These are phyloP conservation scores for Teunomyces kruisii DNA, from an alignment of 805 yeast species.

Conservation along the genomic window DNA sequence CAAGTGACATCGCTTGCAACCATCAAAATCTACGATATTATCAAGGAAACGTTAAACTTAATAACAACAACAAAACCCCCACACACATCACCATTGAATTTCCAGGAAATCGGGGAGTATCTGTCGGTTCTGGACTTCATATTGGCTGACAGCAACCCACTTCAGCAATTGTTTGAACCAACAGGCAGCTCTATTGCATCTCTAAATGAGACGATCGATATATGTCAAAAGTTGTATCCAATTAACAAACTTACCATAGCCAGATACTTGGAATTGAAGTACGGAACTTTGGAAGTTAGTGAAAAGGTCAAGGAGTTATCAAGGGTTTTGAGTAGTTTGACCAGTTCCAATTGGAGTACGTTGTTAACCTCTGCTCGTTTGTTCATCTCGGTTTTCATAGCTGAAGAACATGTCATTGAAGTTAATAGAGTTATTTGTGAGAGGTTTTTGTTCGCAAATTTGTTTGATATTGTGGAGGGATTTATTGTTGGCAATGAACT, in stretches of 20 bases:
- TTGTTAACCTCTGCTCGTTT: constrained; percentile 8
- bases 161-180: constrained; percentile 17
- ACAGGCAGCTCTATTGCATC: constrained; percentile 13
- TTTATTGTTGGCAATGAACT: constrained; percentile 11
- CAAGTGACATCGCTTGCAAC: constrained; percentile 25
- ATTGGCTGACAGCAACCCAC: constrained; percentile 12
- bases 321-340: constrained; percentile 2
- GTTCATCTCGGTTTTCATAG: constrained; percentile 16
- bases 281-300: neutral
- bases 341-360: constrained; percentile 3
- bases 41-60: constrained; percentile 20
- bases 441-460: constrained; percentile 25
- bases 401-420: constrained; percentile 8
- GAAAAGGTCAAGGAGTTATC: constrained; percentile 5
- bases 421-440: constrained; percentile 27
- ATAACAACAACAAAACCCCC: constrained; percentile 3
- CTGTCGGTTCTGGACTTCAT: constrained; percentile 18
- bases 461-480: constrained; percentile 23
- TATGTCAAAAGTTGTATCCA: constrained; percentile 35
- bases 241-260: constrained; percentile 33
- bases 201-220: constrained; percentile 21
- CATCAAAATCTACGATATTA: constrained; percentile 27
- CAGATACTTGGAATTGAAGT: constrained; percentile 26
- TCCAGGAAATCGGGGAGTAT: constrained; percentile 3
- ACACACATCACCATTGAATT: neutral